Evolutionary conservation across 306 rosid genomes (phyloP).

Genomic region (Benincasa hispida): DNA sequence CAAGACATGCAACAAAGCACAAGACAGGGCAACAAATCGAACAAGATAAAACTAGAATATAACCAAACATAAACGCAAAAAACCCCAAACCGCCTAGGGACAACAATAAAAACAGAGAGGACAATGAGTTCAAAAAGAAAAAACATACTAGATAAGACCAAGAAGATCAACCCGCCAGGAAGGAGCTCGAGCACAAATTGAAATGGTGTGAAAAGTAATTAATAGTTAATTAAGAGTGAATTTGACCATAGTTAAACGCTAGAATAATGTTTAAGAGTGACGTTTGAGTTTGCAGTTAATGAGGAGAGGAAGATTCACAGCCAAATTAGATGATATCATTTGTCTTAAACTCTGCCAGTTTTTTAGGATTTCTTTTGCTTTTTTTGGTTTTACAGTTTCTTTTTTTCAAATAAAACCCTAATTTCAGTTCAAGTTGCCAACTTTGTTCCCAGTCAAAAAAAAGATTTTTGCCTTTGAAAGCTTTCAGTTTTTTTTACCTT

Average conservation of each 20-base stretch:
- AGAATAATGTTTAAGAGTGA: not conserved
- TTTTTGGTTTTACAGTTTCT: not conserved
- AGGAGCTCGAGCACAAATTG: too few relatives aligned
- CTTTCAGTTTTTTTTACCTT: not conserved
- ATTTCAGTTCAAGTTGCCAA: conserved; percentile 1
- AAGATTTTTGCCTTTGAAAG: too few relatives aligned
- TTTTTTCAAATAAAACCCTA: not conserved
- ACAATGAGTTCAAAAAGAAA: too few relatives aligned
- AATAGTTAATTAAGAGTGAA: not conserved
- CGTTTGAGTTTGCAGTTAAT: conserved; percentile 8
- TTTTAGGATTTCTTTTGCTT: conserved; percentile 1
- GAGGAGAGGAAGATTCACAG: not conserved
- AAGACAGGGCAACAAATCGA: too few relatives aligned
- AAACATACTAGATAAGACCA: too few relatives aligned
- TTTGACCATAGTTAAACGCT: not conserved
- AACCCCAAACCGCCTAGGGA: too few relatives aligned
- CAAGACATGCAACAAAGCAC: too few relatives aligned
- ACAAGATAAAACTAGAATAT: too few relatives aligned
- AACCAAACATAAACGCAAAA: too few relatives aligned
- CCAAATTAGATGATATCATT: conserved; percentile 19
- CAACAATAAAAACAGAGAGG: too few relatives aligned
- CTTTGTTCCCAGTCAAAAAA: not conserved
- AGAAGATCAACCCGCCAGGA: too few relatives aligned
- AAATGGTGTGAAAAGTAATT: too few relatives aligned
- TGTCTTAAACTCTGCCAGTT: conserved; percentile 13